phyloP scores from a whole-genome alignment of 495 filamentous ascomycete species.

The Trichoderma erinaceum region DNA sequence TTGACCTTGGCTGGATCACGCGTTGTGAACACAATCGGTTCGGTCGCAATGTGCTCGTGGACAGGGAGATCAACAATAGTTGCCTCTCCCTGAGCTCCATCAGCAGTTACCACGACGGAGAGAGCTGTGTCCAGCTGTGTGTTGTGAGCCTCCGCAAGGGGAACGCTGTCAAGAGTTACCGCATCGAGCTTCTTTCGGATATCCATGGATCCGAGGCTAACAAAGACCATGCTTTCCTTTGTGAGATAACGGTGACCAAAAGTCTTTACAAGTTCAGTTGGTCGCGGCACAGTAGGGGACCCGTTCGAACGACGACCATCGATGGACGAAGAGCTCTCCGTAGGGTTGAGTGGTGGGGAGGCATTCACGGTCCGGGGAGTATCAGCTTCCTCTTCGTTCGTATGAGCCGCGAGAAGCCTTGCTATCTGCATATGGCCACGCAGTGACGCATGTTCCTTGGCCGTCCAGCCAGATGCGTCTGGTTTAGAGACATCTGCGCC shows the following conservation, averaged over 20 bases:
- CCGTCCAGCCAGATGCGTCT: conserved; percentile 91
- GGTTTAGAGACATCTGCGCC: conserved; percentile 64
- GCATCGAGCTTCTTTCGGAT: conserved; percentile 72
- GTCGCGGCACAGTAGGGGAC: conserved; percentile 27
- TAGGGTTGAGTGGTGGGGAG: conserved; percentile 24
- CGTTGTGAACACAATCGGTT: conserved; percentile 83
- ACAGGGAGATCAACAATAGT: conserved; percentile 88
- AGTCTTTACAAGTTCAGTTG: conserved; percentile 75
- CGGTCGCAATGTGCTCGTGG: conserved; percentile 86
- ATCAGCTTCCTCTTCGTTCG: conserved; percentile 23
- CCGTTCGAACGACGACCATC: conserved; percentile 43
- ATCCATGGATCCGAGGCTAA: conserved; percentile 92
- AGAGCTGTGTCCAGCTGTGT: conserved; percentile 92
- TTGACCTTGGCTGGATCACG: conserved; percentile 73
- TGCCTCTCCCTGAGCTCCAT: conserved; percentile 76
- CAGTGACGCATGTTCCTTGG: conserved; percentile 86
- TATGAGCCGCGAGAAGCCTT: conserved; percentile 46
- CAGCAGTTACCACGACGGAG: conserved; percentile 86
- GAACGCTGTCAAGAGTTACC: conserved; percentile 84
- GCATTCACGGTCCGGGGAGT: conserved; percentile 13
- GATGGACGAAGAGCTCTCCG: conserved; percentile 42
- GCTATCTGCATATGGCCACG: conserved; percentile 81
- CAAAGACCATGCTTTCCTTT: conserved; percentile 79
- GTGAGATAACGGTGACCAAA: conserved; percentile 95
- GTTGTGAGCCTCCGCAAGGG: conserved; percentile 76